phyloP scores from a whole-genome alignment of 257 asterid genomes.

The Capsicum baccatum region DNA sequence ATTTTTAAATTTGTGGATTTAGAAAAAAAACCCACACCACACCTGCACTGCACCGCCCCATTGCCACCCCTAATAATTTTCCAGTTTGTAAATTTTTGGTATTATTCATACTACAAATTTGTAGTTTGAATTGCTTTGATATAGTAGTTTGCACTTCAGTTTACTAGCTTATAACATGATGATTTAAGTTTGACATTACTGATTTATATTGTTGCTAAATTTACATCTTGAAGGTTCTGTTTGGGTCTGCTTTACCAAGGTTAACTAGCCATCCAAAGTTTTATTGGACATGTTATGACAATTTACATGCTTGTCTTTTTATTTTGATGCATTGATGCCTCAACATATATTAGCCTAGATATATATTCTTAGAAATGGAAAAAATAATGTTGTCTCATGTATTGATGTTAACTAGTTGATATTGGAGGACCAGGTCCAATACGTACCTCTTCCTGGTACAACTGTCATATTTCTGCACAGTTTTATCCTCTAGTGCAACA shows the following conservation, averaged over 20 bases:
- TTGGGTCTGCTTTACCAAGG: not conserved
- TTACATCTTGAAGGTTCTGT: not conserved
- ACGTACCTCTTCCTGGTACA: no score
- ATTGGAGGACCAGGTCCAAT: no score
- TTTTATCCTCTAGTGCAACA: no score
- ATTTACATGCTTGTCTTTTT: not conserved
- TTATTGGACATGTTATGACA: not conserved
- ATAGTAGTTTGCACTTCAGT: not conserved
- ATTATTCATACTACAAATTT: not conserved
- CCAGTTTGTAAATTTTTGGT: not conserved
- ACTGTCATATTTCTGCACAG: no score
- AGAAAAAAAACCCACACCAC: no score
- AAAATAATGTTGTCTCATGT: not conserved
- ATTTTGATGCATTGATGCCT: not conserved
- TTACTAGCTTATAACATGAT: not conserved
- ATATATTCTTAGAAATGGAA: not conserved
- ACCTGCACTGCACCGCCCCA: no score
- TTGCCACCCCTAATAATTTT: no score
- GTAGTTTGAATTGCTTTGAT: not conserved
- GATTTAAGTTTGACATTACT: not conserved
- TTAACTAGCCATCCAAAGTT: not conserved
- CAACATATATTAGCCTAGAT: not conserved
- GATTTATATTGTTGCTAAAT: not conserved
- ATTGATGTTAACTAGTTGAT: no score
- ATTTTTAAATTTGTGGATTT: no score